Evolutionary conservation across 768 basidiomycete genomes (phyloP).

Genomic region (Leccinum obscurum): DNA sequence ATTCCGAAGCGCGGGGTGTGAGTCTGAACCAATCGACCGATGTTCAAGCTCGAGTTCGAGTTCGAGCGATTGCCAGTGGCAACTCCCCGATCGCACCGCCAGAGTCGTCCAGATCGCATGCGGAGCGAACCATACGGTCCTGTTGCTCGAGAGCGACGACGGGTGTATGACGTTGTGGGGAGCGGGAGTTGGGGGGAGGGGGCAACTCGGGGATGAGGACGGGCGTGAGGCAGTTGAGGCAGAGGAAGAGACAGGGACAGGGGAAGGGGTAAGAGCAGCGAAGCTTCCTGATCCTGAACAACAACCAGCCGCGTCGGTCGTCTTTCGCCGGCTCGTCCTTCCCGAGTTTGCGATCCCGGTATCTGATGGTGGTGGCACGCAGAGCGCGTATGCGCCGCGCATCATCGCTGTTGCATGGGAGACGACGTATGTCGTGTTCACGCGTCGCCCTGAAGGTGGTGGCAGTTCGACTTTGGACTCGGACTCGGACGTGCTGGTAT

Average conservation of each 20-base stretch:
- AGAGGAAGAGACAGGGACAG: not conserved
- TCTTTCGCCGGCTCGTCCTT: conserved; percentile 53
- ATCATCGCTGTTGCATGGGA: conserved; percentile 70
- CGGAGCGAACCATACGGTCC: conserved; percentile 80
- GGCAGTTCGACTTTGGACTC: not conserved
- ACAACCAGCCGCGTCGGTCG: conserved; percentile 6
- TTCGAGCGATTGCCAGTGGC: conserved; percentile 3
- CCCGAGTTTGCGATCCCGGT: conserved; percentile 1
- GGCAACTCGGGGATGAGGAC: conserved; percentile 66
- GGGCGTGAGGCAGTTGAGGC: conserved; percentile 8
- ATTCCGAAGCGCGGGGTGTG: conserved; percentile 25
- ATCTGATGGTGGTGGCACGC: not conserved
- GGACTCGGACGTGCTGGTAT: conserved; percentile 54
- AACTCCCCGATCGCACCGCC: conserved; percentile 26
- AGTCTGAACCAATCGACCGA: not conserved
- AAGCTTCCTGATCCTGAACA: not conserved
- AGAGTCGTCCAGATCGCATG: conserved; percentile 54
- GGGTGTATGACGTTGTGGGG: conserved; percentile 59
- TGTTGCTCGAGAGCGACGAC: conserved; percentile 49
- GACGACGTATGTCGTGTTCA: conserved; percentile 72
- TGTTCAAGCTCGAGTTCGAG: not conserved
- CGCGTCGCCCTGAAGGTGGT: conserved; percentile 11
- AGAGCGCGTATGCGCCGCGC: not conserved
- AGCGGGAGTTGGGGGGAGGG: conserved; percentile 66
- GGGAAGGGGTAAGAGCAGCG: not conserved